phyloP scores from a whole-genome alignment of 495 filamentous ascomycete species.

The Tetracladium marchalianum region DNA sequence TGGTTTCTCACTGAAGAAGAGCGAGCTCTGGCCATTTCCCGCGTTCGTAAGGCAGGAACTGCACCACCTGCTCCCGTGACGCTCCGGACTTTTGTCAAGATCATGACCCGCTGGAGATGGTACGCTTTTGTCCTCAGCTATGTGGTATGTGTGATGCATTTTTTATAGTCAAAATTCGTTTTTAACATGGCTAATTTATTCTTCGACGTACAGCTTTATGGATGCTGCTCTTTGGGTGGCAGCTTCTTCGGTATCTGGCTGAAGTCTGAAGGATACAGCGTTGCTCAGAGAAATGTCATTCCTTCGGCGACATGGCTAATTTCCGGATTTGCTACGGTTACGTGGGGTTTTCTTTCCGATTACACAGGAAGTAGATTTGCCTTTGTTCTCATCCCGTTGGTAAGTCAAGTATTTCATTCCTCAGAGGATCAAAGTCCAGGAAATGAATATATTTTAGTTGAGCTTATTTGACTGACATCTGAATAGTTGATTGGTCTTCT shows the following conservation, averaged over 20 bases:
- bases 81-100: too few species aligned
- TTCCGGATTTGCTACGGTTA: too few species aligned
- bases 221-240: conserved; percentile 13
- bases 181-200: too few species aligned
- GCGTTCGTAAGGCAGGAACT: too few species aligned
- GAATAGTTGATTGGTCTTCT: conserved; percentile 18
- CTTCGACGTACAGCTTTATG: conserved; percentile 16
- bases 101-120: too few species aligned
- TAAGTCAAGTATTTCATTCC: not conserved
- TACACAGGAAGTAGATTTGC: conserved; percentile 15
- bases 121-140: conserved; percentile 18
- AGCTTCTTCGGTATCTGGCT: conserved; percentile 20
- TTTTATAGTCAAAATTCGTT: not conserved
- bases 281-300: conserved; percentile 17
- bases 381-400: conserved; percentile 12
- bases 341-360: conserved; percentile 18
- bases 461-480: not conserved
- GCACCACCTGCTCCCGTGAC: conserved; percentile 16
- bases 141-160: conserved; percentile 4
- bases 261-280: conserved; percentile 16
- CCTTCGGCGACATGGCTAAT: too few species aligned
- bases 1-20: conserved; percentile 25
- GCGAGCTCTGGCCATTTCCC: not conserved
- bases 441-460: too few species aligned
- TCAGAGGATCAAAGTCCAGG: too few species aligned